Percentiles rank a stretch among this genome's conserved stretches.
These are phyloP conservation scores for Medicago truncatula DNA, from an alignment of 306 rosid genomes.

Conservation along the genomic window MtrunA17r5.0-ANR NC_053048.1:13154501-13155000, in stretches of 20 bases:
- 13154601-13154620: constrained; percentile 42
- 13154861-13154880: constrained; percentile 39
- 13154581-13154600: constrained; percentile 52
- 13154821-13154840: constrained; percentile 89
- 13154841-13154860: constrained; percentile 84
- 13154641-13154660: constrained; percentile 33
- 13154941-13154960: constrained; percentile 13
- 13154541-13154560: constrained; percentile 86
- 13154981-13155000: neutral
- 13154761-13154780: constrained; percentile 79
- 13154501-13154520: constrained; percentile 91
- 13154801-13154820: constrained; percentile 88
- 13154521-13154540: constrained; percentile 93
- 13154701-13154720: neutral
- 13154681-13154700: constrained; percentile 22
- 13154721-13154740: neutral
- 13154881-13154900: constrained; percentile 11
- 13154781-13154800: constrained; percentile 85
- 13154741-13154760: constrained; percentile 25
- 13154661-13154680: constrained; percentile 21
- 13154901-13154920: neutral
- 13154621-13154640: neutral
- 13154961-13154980: constrained; percentile 5
- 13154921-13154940: constrained; percentile 7
- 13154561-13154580: constrained; percentile 95